Evolutionary conservation across 2,329 filamentous ascomycete species (phyloP).

Genomic region (Phaeophleospora eucalypticola): DNA sequence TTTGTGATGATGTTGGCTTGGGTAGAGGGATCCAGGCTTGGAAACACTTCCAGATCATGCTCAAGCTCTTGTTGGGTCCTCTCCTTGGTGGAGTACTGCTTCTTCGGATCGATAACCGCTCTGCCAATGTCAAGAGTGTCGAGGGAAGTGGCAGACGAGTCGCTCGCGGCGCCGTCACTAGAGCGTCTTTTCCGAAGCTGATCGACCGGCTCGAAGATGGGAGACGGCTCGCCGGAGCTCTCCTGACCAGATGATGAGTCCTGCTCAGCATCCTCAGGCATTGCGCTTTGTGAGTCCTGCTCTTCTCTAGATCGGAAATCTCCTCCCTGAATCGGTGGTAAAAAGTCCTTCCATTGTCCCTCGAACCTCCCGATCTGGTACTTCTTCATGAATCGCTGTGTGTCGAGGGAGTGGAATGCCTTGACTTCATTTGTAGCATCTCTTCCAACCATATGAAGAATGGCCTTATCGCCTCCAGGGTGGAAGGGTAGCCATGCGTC

Average conservation of each 20-base stretch:
- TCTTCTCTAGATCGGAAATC: constrained; percentile 59
- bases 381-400: constrained; percentile 69
- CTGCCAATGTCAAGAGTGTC: constrained; percentile 49
- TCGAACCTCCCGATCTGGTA: constrained; percentile 82
- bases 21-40: constrained; percentile 65
- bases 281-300: constrained; percentile 22
- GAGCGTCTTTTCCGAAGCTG: constrained; percentile 36
- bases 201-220: constrained; percentile 55
- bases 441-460: constrained; percentile 74
- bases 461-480: constrained; percentile 85
- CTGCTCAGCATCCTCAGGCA: constrained; percentile 20
- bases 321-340: constrained; percentile 88
- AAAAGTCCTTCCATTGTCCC: constrained; percentile 79
- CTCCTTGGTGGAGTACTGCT: constrained; percentile 57
- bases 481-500: constrained; percentile 88
- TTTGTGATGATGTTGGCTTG: constrained; percentile 74
- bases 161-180: constrained; percentile 30
- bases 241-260: constrained; percentile 48
- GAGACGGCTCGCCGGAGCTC: constrained; percentile 55
- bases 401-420: constrained; percentile 83
- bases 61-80: constrained; percentile 70
- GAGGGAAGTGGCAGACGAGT: constrained; percentile 57
- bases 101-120: constrained; percentile 30
- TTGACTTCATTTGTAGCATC: constrained; percentile 85
- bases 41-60: constrained; percentile 76